These are phyloP conservation scores for Pseudonitzschia multistriata DNA, from an alignment of 108 stramenopile genomes.

Conservation along the genomic window DNA sequence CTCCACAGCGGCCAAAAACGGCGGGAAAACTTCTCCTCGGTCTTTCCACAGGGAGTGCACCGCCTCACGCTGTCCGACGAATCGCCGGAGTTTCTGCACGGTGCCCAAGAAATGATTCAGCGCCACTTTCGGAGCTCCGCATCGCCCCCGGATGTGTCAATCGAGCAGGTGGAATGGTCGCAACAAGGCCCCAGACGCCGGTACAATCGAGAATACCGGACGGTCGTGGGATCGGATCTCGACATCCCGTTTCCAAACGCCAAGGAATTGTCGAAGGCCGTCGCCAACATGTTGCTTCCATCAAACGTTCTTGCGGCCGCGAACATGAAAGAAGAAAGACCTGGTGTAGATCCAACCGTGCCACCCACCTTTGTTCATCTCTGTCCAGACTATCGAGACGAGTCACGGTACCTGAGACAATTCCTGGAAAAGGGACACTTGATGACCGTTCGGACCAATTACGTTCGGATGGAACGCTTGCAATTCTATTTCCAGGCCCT, in stretches of 20 bases:
- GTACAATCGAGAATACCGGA: constrained; percentile 24
- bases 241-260: constrained; percentile 45
- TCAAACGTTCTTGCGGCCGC: constrained; percentile 27
- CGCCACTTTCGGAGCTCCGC: constrained; percentile 8
- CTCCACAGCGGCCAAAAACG: not conserved
- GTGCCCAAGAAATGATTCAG: constrained; percentile 19
- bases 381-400: constrained; percentile 32
- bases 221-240: constrained; percentile 41
- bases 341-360: constrained; percentile 17
- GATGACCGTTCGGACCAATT: constrained; percentile 31
- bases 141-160: constrained; percentile 6
- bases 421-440: constrained; percentile 38
- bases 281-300: constrained; percentile 35
- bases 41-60: constrained; percentile 26
- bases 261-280: constrained; percentile 36
- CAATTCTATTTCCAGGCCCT: constrained; percentile 33
- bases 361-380: constrained; percentile 41
- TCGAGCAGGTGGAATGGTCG: constrained; percentile 39
- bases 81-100: constrained; percentile 13
- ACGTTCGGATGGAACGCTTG: constrained; percentile 38
- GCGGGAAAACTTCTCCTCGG: not conserved
- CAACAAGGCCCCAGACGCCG: not conserved
- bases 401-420: constrained; percentile 31
- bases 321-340: constrained; percentile 7
- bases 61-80: constrained; percentile 38